Base-by-base conservation (phyloP, 345 rosid species). In the Rhodamnia rubescens region DNA sequence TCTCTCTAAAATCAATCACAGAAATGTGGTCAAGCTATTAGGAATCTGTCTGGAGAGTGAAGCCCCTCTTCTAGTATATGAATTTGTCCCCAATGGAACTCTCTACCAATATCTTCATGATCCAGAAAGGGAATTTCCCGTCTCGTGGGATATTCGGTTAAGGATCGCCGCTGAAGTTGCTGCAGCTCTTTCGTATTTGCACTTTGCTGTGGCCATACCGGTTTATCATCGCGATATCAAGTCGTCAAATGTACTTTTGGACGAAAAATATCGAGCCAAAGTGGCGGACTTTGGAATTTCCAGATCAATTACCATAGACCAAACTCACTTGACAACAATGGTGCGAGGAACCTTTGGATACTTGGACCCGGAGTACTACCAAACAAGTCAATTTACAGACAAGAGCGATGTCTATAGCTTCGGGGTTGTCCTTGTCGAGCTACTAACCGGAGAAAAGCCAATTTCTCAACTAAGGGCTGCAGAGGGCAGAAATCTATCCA, bases 401-500 rank as follows among this genome's bases (percentile, higher is more conserved):
- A 11, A 50, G 52, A 50, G 52, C 1, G 52, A 50, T 3, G 14
- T 50, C 52, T 50, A 50, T 50, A 50, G 52, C 4, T 50, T 50
- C 13, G 52, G 52, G 52, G 52, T 50, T 11, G 52, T 50, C 52
- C 52, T 50, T 50, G 52, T 50, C 2, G 52, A 50, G 52, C 52
- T 50, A 40, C 49, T 88, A 80, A 83, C 88, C 0, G 75, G 86
- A 24, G 58, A 85, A 11, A 84, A 83, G 49, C 82, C 89, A 4
- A 57, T 88, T 56, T 86, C 78, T 86, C 84, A 84, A 11, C 4
- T 22, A 10, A 18, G 85, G 55, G 82, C 15, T 1, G 57, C 51
- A 12, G 85, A 80, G 51, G 55, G 85, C 1, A 84, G 81, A 59
- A 88, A 78, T 54, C 52, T 88, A 40, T 78, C 88, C 11, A 74